Base-by-base conservation (phyloP, 139 green algal genomes). In the Tetraselmis striata region DNA sequence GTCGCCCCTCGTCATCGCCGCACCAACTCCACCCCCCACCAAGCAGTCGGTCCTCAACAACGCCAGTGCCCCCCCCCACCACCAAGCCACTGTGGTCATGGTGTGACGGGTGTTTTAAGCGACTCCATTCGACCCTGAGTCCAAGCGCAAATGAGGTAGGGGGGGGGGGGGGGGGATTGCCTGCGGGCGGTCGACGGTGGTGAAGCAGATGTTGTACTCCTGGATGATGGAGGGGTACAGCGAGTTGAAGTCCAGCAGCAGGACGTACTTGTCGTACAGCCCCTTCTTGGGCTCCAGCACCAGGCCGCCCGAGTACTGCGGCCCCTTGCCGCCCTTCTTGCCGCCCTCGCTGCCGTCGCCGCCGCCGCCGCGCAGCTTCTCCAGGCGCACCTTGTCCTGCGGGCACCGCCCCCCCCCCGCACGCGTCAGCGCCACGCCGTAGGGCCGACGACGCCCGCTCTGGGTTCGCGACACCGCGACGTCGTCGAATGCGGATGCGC, bases 191-290 rank as follows among this genome's bases (percentile, higher is more conserved):
- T 86, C 80, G 59, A 99, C 96, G 0, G 97, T 99, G 30, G 96
- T 99, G 92, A 99, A 99, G 90, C 96, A 99, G 84, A 99, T 99
- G 92, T 99, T 98, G 92, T 97, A 99, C 88, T 98, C 96, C 88
- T 95, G 87, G 85, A 99, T 99, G 92, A 99, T 99, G 77, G 94
- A 98, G 26, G 97, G 97, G 92, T 99, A 99, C 82, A 99, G 90
- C 1, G 88, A 95, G 90, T 99, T 99, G 94, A 99, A 99, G 88
- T 99, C 97, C 83, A 99, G 89, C 83, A 99, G 89, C 85, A 98
- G 88, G 29, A 99, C 94, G 81, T 93, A 95, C 77, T 95, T 94
- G 89, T 99, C 96, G 88, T 99, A 99, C 87, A 99, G 91, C 1
- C 97, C 97, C 84, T 96, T 97, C 86, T 98, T 98, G 32, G 97